Evolutionary conservation across 2,329 filamentous ascomycete genomes (phyloP).

Genomic region (Hirsutella rhossiliensis): DNA sequence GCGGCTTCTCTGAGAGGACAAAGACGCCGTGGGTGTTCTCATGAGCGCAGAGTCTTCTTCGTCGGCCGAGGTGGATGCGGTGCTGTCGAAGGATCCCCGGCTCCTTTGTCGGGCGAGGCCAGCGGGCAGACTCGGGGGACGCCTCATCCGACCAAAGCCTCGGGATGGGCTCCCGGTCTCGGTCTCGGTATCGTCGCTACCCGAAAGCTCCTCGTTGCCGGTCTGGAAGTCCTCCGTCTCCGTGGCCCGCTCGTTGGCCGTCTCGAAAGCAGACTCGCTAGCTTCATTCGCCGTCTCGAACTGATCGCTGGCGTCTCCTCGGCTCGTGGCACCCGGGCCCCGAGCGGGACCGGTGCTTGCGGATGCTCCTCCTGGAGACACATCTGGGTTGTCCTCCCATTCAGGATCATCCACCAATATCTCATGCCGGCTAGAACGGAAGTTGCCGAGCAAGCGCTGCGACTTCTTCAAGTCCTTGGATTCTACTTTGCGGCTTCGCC

Average conservation of each 20-base stretch:
- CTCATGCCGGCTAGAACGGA: constrained; percentile 64
- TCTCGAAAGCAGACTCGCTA: constrained; percentile 52
- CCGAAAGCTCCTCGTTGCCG: constrained; percentile 66
- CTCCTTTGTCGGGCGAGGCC: constrained; percentile 30
- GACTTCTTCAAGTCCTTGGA: constrained; percentile 70
- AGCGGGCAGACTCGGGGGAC: constrained; percentile 28
- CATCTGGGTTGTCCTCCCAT: constrained; percentile 69
- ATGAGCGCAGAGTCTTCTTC: constrained; percentile 48
- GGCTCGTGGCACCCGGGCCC: constrained; percentile 5
- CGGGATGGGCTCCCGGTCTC: constrained; percentile 63
- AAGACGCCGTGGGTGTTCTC: constrained; percentile 49
- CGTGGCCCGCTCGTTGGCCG: constrained; percentile 66
- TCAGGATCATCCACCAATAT: constrained; percentile 69
- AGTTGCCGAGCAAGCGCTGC: constrained; percentile 61
- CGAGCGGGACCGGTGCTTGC: constrained; percentile 4
- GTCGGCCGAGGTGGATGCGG: constrained; percentile 74
- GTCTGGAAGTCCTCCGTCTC: constrained; percentile 96
- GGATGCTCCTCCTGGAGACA: constrained; percentile 13
- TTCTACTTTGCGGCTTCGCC: constrained; percentile 50
- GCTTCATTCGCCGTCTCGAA: constrained; percentile 78
- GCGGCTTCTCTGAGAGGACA: constrained; percentile 56
- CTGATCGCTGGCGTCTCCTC: constrained; percentile 47
- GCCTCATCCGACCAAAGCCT: constrained; percentile 28
- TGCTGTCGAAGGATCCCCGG: constrained; percentile 67
- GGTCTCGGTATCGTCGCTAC: constrained; percentile 74